Conservation (phyloP, 2,329 filamentous ascomycete species). For the Alternaria incomplexa region DNA sequence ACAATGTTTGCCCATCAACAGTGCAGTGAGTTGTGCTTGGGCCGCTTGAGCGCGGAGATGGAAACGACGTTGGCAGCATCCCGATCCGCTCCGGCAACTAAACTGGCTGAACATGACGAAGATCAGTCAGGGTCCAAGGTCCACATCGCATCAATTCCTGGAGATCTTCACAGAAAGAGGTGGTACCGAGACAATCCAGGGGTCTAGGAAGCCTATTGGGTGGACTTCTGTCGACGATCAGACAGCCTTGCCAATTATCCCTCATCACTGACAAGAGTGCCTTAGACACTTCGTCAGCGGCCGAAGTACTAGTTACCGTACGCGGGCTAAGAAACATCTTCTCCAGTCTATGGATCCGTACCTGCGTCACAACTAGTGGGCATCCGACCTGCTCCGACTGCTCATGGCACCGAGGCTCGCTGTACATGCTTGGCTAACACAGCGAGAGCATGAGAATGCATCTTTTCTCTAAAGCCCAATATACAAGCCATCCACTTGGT, state of each 20-base stretch:
- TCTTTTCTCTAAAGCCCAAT: background rate
- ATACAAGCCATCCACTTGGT: background rate
- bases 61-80: conserved; percentile 1
- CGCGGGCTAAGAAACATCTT: background rate
- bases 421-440: background rate
- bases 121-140: conserved; percentile 1
- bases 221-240: background rate
- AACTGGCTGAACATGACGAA: background rate
- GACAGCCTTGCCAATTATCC: background rate
- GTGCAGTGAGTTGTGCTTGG: background rate
- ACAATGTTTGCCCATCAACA: background rate
- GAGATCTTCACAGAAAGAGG: background rate
- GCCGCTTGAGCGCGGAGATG: background rate
- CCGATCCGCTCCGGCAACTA: conserved; percentile 10
- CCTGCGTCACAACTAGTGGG: conserved; percentile 10
- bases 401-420: conserved; percentile 5
- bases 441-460: background rate
- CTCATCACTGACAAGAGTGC: background rate
- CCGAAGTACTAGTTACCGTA: background rate
- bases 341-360: conserved; percentile 4
- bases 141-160: background rate
- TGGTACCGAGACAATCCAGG: background rate
- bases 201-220: background rate
- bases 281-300: background rate
- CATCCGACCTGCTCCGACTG: conserved; percentile 4